phyloP scores from a whole-genome alignment of 495 filamentous ascomycete genomes.

The Penicillium pulvis region DNA sequence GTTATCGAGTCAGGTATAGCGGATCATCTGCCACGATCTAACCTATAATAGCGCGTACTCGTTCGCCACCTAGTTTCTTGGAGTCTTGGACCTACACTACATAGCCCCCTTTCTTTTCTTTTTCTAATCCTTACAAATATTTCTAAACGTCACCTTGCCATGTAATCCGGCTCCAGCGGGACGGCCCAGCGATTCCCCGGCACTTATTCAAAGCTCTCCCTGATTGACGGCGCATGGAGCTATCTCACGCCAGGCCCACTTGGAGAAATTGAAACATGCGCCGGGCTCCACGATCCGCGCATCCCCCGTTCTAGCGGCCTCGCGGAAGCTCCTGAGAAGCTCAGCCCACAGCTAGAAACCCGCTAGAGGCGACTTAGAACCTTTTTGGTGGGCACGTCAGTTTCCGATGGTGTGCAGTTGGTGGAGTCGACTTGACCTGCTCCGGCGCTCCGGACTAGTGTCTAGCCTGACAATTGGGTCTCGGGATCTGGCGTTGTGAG shows the following conservation, averaged over 20 bases:
- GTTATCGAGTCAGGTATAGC: neutral
- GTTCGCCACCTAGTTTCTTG: slow-evolving; percentile 9
- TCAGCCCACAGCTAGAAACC: slow-evolving; percentile 25
- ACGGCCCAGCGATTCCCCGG: slow-evolving; percentile 19
- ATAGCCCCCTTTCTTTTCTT: neutral
- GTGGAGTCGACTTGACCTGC: slow-evolving; percentile 11
- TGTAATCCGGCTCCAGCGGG: slow-evolving; percentile 9
- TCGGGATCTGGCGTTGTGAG: neutral
- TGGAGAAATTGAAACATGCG: slow-evolving; percentile 22
- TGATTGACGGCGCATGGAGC: slow-evolving; percentile 27
- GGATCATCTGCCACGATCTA: slow-evolving; percentile 2
- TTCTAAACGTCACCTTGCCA: neutral
- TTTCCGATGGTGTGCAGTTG: slow-evolving; percentile 12
- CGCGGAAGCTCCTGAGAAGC: slow-evolving; percentile 15
- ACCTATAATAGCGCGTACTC: neutral
- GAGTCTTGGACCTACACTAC: no score
- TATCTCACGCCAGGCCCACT: slow-evolving; percentile 26
- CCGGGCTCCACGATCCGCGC: slow-evolving; percentile 32
- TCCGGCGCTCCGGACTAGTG: neutral
- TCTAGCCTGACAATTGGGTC: neutral
- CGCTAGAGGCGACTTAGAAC: slow-evolving; percentile 28
- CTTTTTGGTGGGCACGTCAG: slow-evolving; percentile 23
- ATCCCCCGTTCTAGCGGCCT: slow-evolving; percentile 27
- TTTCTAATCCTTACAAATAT: neutral
- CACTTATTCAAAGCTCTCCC: neutral